These are phyloP conservation scores for Viscum album DNA, from an alignment of 177 flowering plant genomes.

Conservation along the genomic window DNA sequence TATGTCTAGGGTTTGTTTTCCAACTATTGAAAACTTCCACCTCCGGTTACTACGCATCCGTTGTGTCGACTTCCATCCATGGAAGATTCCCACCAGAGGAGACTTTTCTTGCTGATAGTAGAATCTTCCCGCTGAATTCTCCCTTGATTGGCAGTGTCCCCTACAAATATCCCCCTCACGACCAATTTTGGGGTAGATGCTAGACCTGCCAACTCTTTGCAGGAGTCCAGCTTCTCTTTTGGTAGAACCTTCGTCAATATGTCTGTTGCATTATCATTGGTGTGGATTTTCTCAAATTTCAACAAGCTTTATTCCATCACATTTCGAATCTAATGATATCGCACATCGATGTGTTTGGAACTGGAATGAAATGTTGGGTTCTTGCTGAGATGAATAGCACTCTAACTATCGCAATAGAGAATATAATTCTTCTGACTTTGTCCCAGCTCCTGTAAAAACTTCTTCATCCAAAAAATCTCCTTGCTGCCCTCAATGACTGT, in stretches of 20 bases:
- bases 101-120: no score
- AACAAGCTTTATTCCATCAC: background rate
- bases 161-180: background rate
- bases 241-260: background rate
- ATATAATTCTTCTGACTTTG: background rate
- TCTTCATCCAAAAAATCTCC: background rate
- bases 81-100: background rate
- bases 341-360: background rate
- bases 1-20: no score
- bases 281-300: background rate
- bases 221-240: background rate
- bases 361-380: background rate
- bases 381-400: background rate
- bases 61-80: background rate
- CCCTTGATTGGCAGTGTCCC: background rate
- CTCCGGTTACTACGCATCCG: background rate
- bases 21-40: no score
- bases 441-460: background rate
- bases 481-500: background rate
- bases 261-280: background rate
- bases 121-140: no score
- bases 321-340: background rate
- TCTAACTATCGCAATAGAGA: background rate
- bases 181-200: background rate
- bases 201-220: background rate